These are phyloP conservation scores for Microcyclosporella mali DNA, from an alignment of 2,329 filamentous ascomycete species.

Conservation along the genomic window DNA sequence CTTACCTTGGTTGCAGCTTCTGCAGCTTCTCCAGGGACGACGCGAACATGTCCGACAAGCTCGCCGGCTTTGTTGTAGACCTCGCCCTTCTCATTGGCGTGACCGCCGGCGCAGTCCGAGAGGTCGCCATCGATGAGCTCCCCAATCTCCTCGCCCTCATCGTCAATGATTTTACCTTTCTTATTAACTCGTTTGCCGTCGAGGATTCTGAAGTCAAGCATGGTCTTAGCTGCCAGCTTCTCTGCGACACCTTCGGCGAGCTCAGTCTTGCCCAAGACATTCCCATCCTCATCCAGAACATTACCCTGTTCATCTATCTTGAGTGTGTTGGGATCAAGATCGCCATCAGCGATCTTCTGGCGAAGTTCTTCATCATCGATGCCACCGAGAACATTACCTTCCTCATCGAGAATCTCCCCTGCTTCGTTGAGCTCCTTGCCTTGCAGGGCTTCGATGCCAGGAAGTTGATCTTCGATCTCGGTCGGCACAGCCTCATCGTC, in stretches of 20 bases:
- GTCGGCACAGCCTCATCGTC: slow-evolving; percentile 23
- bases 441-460: slow-evolving; percentile 47
- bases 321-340: slow-evolving; percentile 42
- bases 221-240: slow-evolving; percentile 39
- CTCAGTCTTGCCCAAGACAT: slow-evolving; percentile 46
- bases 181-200: slow-evolving; percentile 53
- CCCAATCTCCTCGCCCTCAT: slow-evolving; percentile 47
- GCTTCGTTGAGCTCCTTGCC: slow-evolving; percentile 43
- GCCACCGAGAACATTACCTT: slow-evolving; percentile 46
- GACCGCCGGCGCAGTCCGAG: slow-evolving; percentile 42
- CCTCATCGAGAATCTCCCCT: slow-evolving; percentile 44
- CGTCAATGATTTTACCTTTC: slow-evolving; percentile 49
- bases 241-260: slow-evolving; percentile 45
- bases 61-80: slow-evolving; percentile 47
- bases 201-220: slow-evolving; percentile 41
- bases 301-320: slow-evolving; percentile 47
- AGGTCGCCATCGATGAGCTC: slow-evolving; percentile 44
- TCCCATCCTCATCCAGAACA: slow-evolving; percentile 46
- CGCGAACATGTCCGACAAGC: slow-evolving; percentile 44
- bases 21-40: slow-evolving; percentile 45
- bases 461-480: slow-evolving; percentile 44
- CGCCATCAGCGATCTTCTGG: slow-evolving; percentile 34
- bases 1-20: slow-evolving; percentile 46
- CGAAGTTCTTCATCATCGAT: slow-evolving; percentile 41
- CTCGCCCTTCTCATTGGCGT: slow-evolving; percentile 46